Evolutionary conservation across 805 yeast species (phyloP).

Genomic region (Pichia deserticola): DNA sequence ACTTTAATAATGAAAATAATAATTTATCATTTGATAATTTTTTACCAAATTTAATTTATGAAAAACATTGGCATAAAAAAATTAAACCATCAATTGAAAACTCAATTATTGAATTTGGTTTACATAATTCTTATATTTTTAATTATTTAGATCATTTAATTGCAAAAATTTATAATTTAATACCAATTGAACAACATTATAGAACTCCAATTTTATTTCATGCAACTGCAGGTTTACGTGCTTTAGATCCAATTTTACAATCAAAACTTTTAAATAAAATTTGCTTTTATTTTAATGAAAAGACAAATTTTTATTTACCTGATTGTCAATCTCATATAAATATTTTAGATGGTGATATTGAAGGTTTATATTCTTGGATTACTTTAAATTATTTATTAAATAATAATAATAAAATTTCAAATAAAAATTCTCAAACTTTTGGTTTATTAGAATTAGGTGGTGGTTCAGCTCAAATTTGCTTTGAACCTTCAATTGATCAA

Average conservation of each 20-base stretch:
- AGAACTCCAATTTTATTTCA: conserved; percentile 65
- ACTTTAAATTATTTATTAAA: conserved; percentile 51
- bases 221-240: conserved; percentile 64
- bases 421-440: conserved; percentile 37
- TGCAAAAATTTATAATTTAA: conserved; percentile 38
- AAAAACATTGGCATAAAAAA: conserved; percentile 42
- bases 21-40: background rate
- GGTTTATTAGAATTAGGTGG: conserved; percentile 62
- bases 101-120: conserved; percentile 46
- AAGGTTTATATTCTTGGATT: conserved; percentile 64
- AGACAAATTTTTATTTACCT: conserved; percentile 49
- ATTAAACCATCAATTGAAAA: conserved; percentile 55
- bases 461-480: conserved; percentile 58
- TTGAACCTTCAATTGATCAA: conserved; percentile 46
- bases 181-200: conserved; percentile 52
- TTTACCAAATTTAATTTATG: conserved; percentile 21
- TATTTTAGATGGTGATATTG: conserved; percentile 56
- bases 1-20: no score
- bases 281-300: conserved; percentile 40
- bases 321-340: conserved; percentile 55
- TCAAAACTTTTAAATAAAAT: conserved; percentile 37
- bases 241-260: conserved; percentile 42
- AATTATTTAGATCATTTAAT: conserved; percentile 46
- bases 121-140: conserved; percentile 43
- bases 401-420: conserved; percentile 30